Base-by-base conservation (phyloP, 306 rosid species). In the Lathyrus tuberosus region DNA sequence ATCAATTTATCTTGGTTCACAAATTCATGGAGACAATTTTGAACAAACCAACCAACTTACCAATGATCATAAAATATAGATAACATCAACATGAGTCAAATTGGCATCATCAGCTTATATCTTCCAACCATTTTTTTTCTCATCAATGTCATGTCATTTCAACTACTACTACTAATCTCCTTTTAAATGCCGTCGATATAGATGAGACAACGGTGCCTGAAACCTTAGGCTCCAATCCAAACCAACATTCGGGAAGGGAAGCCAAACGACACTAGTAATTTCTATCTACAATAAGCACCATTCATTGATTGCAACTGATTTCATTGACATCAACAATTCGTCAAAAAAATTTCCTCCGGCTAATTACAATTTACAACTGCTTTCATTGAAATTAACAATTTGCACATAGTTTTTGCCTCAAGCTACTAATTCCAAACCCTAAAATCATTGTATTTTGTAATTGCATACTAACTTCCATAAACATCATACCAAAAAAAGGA, bases 141-240 rank as follows among this genome's bases (percentile, higher is more conserved):
- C 11, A 43, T 9, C 16, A 11, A 24, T 26, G 40, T 72, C 65
- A 18, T 40, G 65, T 66, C 78, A 72, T 31, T 51, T 48, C 60
- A 78, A 60, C 46, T 65, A n/a, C 31, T 20, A 22, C 31, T 28
- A 28, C 1, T 20, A 20, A 20, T 20, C 22, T 1, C 22, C 22
- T 20, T 20, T 20, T 20, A 20, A 20, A 20, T 20, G 22, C 1
- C 22, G 22, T 20, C 22, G 22, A 20, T 20, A 20, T 20, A 20
- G 22, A 20, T 20, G 22, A 20, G 22, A 20, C 22, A 0, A 20
- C 22, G n/a, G n/a, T n/a, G n/a, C n/a, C n/a, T n/a, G n/a, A n/a
- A n/a, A n/a, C n/a, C n/a, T n/a, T n/a, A n/a, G n/a, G n/a, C 22
- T 20, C 22, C 22, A 20, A 20, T 20, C 22, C 22, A 20, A 20